Base-by-base conservation (phyloP, 768 basidiomycete genomes). In the Pholiota molesta region DNA sequence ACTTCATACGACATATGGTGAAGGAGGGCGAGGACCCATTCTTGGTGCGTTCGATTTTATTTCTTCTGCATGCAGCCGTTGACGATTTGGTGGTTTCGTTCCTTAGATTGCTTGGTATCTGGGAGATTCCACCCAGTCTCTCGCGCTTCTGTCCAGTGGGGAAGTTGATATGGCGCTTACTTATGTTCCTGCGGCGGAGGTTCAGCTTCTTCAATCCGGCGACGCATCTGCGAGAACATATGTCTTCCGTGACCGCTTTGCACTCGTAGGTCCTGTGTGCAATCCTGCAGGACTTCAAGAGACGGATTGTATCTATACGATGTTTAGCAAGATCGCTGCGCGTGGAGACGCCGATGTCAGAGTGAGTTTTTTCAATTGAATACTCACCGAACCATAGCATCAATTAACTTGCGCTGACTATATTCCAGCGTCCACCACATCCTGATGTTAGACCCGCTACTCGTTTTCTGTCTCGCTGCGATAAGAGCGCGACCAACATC, bases 401-500 rank as follows among this genome's bases (percentile, higher is more conserved):
- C 3, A 5, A 31, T 7, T 31, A 7, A 31, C 3, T 31, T 31
- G 31, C 6, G 31, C 31, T 28, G 1, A 8, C 23, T 8, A 6
- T 39, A n/a, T 52, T 52, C 8, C 23, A 66, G 73, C 68, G 62
- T 55, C 63, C 79, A 65, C 64, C 76, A 31, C 62, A 72, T 19
- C 65, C 76, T 4, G 63, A 66, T 13, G 65, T 68, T 35, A 76
- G 73, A 1, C 71, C 69, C 4, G 69, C 82, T 5, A 79, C 78
- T 14, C 80, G 82, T 33, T 86, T 85, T 70, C 77, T 86, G 14
- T 83, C 83, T 1, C 80, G 85, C 3, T 86, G 75, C 61, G 85
- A 87, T 64, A 86, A 85, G 64, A 83, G 82, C 56, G 84, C 85
- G 9, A 86, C 84, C 0, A 85, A 86, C 66, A 84, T 86, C 69